Evolutionary conservation across 1,284 basidiomycete species (phyloP).

Genomic region (Cutaneotrichosporon cutaneum): DNA sequence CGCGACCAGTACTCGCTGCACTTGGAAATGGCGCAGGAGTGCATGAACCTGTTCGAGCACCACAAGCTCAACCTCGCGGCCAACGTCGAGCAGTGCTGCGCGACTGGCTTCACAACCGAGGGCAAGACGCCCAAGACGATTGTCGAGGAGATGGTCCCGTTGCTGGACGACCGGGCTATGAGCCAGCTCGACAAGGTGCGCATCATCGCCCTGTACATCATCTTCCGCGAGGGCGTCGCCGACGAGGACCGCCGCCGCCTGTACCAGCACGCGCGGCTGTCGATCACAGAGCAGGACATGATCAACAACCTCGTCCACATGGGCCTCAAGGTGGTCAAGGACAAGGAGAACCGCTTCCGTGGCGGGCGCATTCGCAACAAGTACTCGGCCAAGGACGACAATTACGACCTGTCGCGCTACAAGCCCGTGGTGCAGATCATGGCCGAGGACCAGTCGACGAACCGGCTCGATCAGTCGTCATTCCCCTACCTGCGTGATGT

Average conservation of each 20-base stretch:
- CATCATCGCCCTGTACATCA: slow-evolving; percentile 93
- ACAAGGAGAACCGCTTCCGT: slow-evolving; percentile 57
- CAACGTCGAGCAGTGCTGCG: slow-evolving; percentile 92
- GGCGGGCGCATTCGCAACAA: slow-evolving; percentile 81
- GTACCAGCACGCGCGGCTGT: slow-evolving; percentile 93
- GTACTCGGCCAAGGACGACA: slow-evolving; percentile 66
- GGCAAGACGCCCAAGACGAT: slow-evolving; percentile 87
- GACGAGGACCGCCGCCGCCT: slow-evolving; percentile 92
- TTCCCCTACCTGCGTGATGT: slow-evolving; percentile 93
- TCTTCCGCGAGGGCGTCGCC: slow-evolving; percentile 93
- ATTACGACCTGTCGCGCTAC: slow-evolving; percentile 93
- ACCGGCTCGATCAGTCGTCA: slow-evolving; percentile 68
- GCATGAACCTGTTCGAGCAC: slow-evolving; percentile 89
- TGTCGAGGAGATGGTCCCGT: slow-evolving; percentile 97
- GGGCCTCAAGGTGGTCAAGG: slow-evolving; percentile 72
- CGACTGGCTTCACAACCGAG: slow-evolving; percentile 82
- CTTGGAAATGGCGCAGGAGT: slow-evolving; percentile 95
- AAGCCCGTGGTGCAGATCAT: slow-evolving; percentile 82
- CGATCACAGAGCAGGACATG: slow-evolving; percentile 87
- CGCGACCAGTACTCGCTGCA: slow-evolving; percentile 95
- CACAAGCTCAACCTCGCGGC: slow-evolving; percentile 82
- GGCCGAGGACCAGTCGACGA: slow-evolving; percentile 78
- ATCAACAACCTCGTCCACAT: slow-evolving; percentile 82
- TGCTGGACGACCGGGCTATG: slow-evolving; percentile 80
- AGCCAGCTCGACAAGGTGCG: slow-evolving; percentile 79